Conservation (phyloP, 2,329 filamentous ascomycete genomes). For the Pseudopithomyces chartarum region DNA sequence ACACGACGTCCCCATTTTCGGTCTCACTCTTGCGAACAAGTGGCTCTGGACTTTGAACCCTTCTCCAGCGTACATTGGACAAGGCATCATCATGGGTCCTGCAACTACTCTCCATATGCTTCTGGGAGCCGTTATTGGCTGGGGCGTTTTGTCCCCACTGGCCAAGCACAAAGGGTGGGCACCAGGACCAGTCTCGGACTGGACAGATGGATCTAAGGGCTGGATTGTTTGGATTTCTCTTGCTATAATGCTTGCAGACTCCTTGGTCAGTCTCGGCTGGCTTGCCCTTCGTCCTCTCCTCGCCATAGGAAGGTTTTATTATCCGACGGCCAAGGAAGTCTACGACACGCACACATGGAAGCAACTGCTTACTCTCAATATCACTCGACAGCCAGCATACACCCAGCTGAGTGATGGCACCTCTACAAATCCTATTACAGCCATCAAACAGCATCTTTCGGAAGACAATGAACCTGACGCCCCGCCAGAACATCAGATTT, state of each 20-base stretch:
- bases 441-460: slow-evolving; percentile 38
- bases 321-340: slow-evolving; percentile 35
- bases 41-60: slow-evolving; percentile 98
- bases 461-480: slow-evolving; percentile 69
- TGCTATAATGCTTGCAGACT: slow-evolving; percentile 95
- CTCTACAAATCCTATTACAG: slow-evolving; percentile 24
- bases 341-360: slow-evolving; percentile 42
- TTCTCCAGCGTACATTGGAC: slow-evolving; percentile 94
- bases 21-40: slow-evolving; percentile 69
- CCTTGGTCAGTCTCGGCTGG: slow-evolving; percentile 84
- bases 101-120: slow-evolving; percentile 96
- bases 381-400: slow-evolving; percentile 45
- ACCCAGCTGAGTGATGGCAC: slow-evolving; percentile 38
- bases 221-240: slow-evolving; percentile 99
- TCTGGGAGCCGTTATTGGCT: slow-evolving; percentile 84
- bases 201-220: slow-evolving; percentile 91
- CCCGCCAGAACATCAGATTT: slow-evolving; percentile 80
- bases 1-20: slow-evolving; percentile 86
- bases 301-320: slow-evolving; percentile 49
- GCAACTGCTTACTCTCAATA: slow-evolving; percentile 40
- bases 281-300: slow-evolving; percentile 70
- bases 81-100: slow-evolving; percentile 98
- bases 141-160: slow-evolving; percentile 87
- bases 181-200: slow-evolving; percentile 81
- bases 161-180: slow-evolving; percentile 90